Evolutionary conservation across 306 rosid species (phyloP), one percentile per base, ranked within the genome.

Genomic region (Begonia fuchsioides): DNA sequence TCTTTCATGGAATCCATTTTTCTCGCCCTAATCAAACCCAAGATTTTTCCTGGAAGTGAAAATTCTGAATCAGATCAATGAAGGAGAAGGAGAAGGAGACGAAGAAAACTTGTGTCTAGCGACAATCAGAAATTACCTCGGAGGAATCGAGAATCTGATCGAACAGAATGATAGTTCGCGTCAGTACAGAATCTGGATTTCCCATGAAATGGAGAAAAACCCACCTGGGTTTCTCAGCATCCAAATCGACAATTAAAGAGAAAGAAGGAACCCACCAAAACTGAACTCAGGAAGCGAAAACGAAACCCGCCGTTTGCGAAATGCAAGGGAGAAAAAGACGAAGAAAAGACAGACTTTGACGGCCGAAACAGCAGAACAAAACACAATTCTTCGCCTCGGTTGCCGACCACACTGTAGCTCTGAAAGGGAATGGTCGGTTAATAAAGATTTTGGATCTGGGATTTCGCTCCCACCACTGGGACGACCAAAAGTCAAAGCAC

Each of bases 331-430:
- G 11, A 47, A 49, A n/a, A n/a, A n/a, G n/a, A n/a, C n/a, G n/a
- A n/a, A n/a, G n/a, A n/a, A n/a, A n/a, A n/a, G n/a, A n/a, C n/a
- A n/a, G n/a, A n/a, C n/a, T n/a, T n/a, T n/a, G n/a, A n/a, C n/a
- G n/a, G n/a, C n/a, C 47, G 50, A 40, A 58, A 46, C 15, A 32
- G 5, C 32, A 49, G 13, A 1, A 26, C 18, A 4, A n/a, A n/a
- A 40, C 68, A 45, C 52, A 12, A 65, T 63, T 19, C 56, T 63
- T 51, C 43, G 55, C 12, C 54, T 58, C 11, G 51, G 52, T 61
- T 74, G 81, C 90, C 84, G 81, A 80, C 79, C 76, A 61, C 38
- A 70, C 63, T 60, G 70, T 51, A 60, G 53, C 72, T 57, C 38
- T 53, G 60, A 65, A 55, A 18, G 46, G 20, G 67, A 48, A 55